Conservation (phyloP, 495 filamentous ascomycete species). For the Annulohypoxylon maeteangense region DNA sequence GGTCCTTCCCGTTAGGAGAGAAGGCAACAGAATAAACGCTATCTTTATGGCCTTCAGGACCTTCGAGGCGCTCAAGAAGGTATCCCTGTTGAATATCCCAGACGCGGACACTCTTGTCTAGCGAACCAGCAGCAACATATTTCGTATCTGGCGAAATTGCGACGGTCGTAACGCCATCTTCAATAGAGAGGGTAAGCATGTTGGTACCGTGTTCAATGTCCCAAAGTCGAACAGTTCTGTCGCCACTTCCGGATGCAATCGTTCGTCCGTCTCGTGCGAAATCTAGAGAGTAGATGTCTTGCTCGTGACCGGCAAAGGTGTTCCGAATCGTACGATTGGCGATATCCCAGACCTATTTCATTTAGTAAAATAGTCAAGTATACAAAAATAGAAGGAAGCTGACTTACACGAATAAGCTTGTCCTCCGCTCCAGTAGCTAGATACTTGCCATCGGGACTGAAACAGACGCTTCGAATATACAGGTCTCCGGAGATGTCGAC, state of each 20-base stretch:
- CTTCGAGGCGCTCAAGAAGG: slow-evolving; percentile 84
- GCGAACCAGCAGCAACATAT: slow-evolving; percentile 85
- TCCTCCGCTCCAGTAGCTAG: slow-evolving; percentile 91
- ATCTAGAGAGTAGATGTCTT: slow-evolving; percentile 94
- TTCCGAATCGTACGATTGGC: slow-evolving; percentile 76
- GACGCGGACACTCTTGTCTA: slow-evolving; percentile 90
- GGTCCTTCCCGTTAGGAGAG: slow-evolving; percentile 84
- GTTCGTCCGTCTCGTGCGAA: slow-evolving; percentile 87
- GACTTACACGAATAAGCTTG: slow-evolving; percentile 85
- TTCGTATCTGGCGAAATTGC: slow-evolving; percentile 91
- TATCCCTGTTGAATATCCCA: slow-evolving; percentile 87
- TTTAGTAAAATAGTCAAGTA: slow-evolving; percentile 18
- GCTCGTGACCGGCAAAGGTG: slow-evolving; percentile 86
- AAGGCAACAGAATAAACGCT: slow-evolving; percentile 95
- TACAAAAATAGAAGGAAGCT: slow-evolving; percentile 15
- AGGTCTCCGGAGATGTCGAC: slow-evolving; percentile 86
- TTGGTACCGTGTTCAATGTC: slow-evolving; percentile 81
- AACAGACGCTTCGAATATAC: slow-evolving; percentile 92
- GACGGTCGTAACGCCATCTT: slow-evolving; percentile 91
- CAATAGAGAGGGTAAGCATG: slow-evolving; percentile 81
- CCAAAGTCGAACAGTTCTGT: slow-evolving; percentile 89
- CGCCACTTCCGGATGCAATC: slow-evolving; percentile 89
- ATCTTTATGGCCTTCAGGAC: slow-evolving; percentile 87
- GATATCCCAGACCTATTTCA: slow-evolving; percentile 86
- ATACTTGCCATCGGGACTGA: slow-evolving; percentile 90